Conservation (phyloP, 2,329 filamentous ascomycete genomes). For the Anthostomella pinea region DNA sequence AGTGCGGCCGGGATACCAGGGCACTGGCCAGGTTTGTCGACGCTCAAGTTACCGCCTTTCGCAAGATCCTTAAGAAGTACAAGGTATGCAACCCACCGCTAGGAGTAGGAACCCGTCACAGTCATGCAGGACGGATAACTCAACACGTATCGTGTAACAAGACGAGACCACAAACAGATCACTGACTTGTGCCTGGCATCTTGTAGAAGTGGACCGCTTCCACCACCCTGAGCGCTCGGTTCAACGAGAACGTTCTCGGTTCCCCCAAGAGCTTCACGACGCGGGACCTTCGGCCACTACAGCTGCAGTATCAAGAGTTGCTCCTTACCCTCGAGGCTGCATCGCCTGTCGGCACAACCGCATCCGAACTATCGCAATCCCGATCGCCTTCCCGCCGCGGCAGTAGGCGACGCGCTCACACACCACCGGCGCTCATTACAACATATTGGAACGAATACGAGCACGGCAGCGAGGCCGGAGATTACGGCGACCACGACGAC, state of each 20-base stretch:
- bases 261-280: conserved; percentile 70
- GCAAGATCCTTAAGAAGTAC: conserved; percentile 85
- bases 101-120: too few relatives aligned
- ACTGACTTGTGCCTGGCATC: conserved; percentile 6
- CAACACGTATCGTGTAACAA: too few relatives aligned
- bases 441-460: conserved; percentile 87
- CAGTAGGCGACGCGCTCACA: conserved; percentile 20
- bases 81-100: conserved; percentile 42
- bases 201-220: conserved; percentile 78
- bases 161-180: too few relatives aligned
- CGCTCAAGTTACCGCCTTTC: conserved; percentile 73
- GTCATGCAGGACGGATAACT: too few relatives aligned
- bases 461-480: conserved; percentile 65
- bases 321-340: conserved; percentile 45
- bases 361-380: conserved; percentile 9
- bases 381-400: conserved; percentile 11
- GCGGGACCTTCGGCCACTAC: conserved; percentile 57
- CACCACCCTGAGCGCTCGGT: conserved; percentile 58
- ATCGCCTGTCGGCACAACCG: conserved; percentile 32
- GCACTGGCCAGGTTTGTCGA: conserved; percentile 69
- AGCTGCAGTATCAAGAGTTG: conserved; percentile 50
- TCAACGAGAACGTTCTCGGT: conserved; percentile 63
- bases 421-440: conserved; percentile 11
- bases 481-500: conserved; percentile 51
- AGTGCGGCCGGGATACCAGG: conserved; percentile 68